Conservation (phyloP, 106 monocot genomes). For the Phalaenopsis equestris region DNA sequence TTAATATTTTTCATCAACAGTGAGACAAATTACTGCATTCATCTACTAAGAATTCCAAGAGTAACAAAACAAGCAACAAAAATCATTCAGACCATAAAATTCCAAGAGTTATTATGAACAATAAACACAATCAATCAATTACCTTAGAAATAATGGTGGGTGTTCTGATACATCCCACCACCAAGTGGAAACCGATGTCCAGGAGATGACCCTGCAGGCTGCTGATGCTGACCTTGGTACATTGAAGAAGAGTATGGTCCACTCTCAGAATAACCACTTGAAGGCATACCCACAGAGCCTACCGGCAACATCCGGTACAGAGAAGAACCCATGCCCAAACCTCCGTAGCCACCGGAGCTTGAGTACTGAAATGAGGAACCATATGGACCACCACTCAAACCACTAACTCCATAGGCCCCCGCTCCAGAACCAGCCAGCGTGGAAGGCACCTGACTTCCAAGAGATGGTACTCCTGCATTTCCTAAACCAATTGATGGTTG, state of each 20-base stretch:
- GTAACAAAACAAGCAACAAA: not conserved
- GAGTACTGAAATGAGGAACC: constrained; percentile 12
- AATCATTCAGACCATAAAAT: not conserved
- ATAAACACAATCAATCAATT: not conserved
- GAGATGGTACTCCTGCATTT: constrained; percentile 1
- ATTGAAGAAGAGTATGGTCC: constrained; percentile 10
- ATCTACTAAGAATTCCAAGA: not conserved
- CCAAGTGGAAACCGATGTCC: constrained; percentile 17
- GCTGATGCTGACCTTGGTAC: constrained; percentile 15
- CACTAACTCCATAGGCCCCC: constrained; percentile 9
- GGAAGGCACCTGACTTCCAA: constrained; percentile 5
- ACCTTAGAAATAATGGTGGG: constrained; percentile 20
- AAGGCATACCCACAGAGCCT: constrained; percentile 4
- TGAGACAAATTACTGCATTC: not conserved
- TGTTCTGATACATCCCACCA: constrained; percentile 18
- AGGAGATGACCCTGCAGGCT: constrained; percentile 14
- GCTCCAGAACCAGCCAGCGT: constrained; percentile 2
- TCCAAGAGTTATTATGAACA: not conserved
- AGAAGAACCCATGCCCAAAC: constrained; percentile 16
- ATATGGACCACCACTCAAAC: constrained; percentile 12
- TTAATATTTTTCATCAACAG: too few relatives aligned
- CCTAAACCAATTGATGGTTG: constrained; percentile 5
- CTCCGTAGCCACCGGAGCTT: constrained; percentile 14
- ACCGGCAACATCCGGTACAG: constrained; percentile 8
- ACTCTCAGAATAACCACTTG: constrained; percentile 16